Percentiles rank a stretch among this genome's conserved stretches.
Evolutionary conservation across 1,284 basidiomycete species (phyloP).

Genomic region (Microbotryum lychnidis-dioicae): DNA sequence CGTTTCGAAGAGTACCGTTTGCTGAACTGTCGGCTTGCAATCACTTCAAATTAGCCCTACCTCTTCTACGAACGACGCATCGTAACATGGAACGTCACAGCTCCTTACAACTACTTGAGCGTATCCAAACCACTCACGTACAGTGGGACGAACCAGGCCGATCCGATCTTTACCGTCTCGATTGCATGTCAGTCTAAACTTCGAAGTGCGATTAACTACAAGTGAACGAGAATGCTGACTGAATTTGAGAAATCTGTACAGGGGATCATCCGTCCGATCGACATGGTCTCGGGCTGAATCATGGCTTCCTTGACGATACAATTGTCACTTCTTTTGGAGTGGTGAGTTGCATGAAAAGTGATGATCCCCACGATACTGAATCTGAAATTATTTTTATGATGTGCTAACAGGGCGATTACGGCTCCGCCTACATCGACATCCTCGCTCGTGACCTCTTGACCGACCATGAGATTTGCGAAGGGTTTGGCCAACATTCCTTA

Average conservation of each 20-base stretch:
- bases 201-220: background rate
- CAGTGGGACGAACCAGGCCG: slow-evolving; percentile 26
- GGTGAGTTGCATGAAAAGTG: slow-evolving; percentile 4
- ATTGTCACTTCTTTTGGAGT: slow-evolving; percentile 23
- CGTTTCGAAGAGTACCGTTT: background rate
- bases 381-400: too few species aligned
- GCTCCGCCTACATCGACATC: slow-evolving; percentile 12
- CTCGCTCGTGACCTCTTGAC: slow-evolving; percentile 18
- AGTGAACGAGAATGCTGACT: background rate
- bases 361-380: background rate
- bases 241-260: background rate
- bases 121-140: slow-evolving; percentile 25
- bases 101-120: slow-evolving; percentile 22
- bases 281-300: slow-evolving; percentile 21
- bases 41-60: slow-evolving; percentile 7
- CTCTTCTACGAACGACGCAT: slow-evolving; percentile 23
- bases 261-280: slow-evolving; percentile 13
- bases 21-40: too few species aligned
- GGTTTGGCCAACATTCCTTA: background rate
- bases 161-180: slow-evolving; percentile 26
- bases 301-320: slow-evolving; percentile 26
- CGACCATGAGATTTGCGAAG: slow-evolving; percentile 17
- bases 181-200: slow-evolving; percentile 14
- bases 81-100: slow-evolving; percentile 26
- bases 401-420: slow-evolving; percentile 8